A percentile compares a stretch with the other conserved stretches of the same genome.
Evolutionary conservation across 2,329 filamentous ascomycete genomes (phyloP).

Genomic region (Penicillium sp.): DNA sequence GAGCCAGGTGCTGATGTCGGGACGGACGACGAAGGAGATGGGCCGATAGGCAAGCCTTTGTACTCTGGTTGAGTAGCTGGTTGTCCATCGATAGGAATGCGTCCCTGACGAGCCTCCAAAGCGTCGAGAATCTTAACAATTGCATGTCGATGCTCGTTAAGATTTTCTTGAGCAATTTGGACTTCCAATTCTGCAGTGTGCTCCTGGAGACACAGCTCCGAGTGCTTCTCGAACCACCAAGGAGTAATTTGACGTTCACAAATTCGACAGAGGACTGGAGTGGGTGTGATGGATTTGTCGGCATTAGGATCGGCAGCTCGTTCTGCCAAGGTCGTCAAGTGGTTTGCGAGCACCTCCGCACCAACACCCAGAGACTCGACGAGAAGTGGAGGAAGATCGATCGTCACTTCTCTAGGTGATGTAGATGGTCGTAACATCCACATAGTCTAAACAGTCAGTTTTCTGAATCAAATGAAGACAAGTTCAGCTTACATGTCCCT

Average conservation of each 20-base stretch:
- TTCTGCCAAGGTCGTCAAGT: conserved; percentile 85
- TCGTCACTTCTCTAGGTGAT: conserved; percentile 85
- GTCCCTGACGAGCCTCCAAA: conserved; percentile 62
- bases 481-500: conserved; percentile 72
- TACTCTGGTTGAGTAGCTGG: conserved; percentile 68
- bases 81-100: conserved; percentile 30
- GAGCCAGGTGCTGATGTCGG: conserved; percentile 67
- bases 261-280: conserved; percentile 87
- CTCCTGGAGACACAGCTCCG: conserved; percentile 90
- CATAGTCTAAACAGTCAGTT: conserved; percentile 67
- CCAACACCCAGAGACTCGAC: conserved; percentile 93
- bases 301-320: conserved; percentile 69
- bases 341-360: conserved; percentile 89
- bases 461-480: background rate
- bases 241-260: conserved; percentile 95
- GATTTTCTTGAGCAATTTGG: conserved; percentile 86
- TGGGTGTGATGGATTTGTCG: conserved; percentile 71
- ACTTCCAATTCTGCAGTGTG: conserved; percentile 97
- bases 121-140: conserved; percentile 95
- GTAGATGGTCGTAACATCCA: conserved; percentile 98
- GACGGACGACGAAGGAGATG: conserved; percentile 63
- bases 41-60: conserved; percentile 81
- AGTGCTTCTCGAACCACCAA: conserved; percentile 99
- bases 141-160: conserved; percentile 86
- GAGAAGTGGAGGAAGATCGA: conserved; percentile 82